These are phyloP conservation scores for Cucumis melo DNA, from an alignment of 306 rosid genomes.

Conservation along the genomic window DNA sequence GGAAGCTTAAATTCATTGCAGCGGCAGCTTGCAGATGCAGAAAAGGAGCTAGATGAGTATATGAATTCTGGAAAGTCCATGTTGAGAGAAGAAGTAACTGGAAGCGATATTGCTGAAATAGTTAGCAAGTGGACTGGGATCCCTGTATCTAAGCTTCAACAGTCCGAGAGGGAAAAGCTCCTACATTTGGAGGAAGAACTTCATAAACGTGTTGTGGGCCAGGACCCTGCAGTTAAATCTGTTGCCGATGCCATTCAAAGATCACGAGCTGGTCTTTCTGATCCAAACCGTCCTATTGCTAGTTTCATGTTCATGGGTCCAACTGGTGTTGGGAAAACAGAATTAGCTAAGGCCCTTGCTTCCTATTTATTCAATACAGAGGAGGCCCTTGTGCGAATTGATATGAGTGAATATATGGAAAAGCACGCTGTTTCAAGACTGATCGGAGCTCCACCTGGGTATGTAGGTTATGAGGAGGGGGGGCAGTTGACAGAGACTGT, in stretches of 20 bases:
- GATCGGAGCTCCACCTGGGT: slow-evolving; percentile 99
- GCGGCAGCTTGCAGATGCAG: slow-evolving; percentile 67
- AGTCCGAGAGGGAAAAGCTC: slow-evolving; percentile 79
- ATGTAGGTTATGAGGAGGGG: slow-evolving; percentile 96
- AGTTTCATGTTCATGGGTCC: slow-evolving; percentile 99
- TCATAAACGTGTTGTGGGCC: slow-evolving; percentile 92
- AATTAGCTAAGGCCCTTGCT: slow-evolving; percentile 93
- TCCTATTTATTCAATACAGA: slow-evolving; percentile 87
- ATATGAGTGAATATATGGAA: slow-evolving; percentile 99
- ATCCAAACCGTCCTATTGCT: slow-evolving; percentile 92
- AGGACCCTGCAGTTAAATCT: slow-evolving; percentile 88
- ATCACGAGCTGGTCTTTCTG: slow-evolving; percentile 95
- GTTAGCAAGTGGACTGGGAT: slow-evolving; percentile 99
- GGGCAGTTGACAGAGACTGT: slow-evolving; percentile 89
- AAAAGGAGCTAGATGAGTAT: slow-evolving; percentile 76
- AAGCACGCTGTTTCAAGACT: slow-evolving; percentile 85
- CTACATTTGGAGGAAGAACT: slow-evolving; percentile 86
- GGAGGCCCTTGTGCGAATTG: slow-evolving; percentile 93
- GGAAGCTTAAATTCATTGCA: slow-evolving; percentile 91
- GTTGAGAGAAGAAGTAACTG: slow-evolving; percentile 95
- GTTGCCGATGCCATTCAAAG: slow-evolving; percentile 93
- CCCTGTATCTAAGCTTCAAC: slow-evolving; percentile 91
- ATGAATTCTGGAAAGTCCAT: slow-evolving; percentile 88
- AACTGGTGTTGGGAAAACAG: slow-evolving; percentile 96
- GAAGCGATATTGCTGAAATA: slow-evolving; percentile 79